Base-by-base conservation (phyloP, 75 land plant species). In the Larix kaempferi region DNA sequence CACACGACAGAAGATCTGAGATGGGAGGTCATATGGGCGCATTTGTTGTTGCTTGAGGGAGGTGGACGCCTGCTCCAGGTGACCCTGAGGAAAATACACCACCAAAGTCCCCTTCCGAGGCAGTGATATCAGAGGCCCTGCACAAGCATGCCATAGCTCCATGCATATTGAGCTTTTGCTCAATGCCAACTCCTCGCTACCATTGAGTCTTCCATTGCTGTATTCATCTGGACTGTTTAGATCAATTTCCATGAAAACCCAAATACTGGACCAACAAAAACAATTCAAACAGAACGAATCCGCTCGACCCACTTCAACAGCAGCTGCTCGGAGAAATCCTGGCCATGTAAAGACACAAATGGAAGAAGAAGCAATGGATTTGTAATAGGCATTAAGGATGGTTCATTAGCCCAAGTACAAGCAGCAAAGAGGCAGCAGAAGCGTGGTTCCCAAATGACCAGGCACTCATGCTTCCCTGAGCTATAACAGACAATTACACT, bases 71-170 rank as follows among this genome's bases (percentile, higher is more conserved):
- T 88, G 94, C 77, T 95, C 98, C 58, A 91, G 56, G 71, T 95
- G 98, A 3, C 97, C 97, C 76, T 95, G 98, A 2, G 98, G 98
- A 59, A 95, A 87, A 86, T 95, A 95, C 73, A 91, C 91, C 71
- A 95, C 97, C 6, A 80, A 67, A 76, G 86, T 85, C 15, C 91
- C 91, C 52, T 84, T 87, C 84, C 74, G 83, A n/a, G 98, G 98
- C 56, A 95, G 85, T 39, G 88, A 83, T 21, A 84, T 85, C 55
- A 85, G 81, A 21, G 97, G 94, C 11, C 98, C 98, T 15, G 97
- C 98, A 69, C 98, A 95, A 2, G 96, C 98, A 73, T 88, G 91
- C 94, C 94, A 95, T 4, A 95, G 89, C 91, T 94, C 95, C 84
- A 91, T 54, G 64, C 87, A 89, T 37, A 91, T 87, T 29, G 85